Evolutionary conservation across 2,329 filamentous ascomycete genomes (phyloP).

Genomic region (Paracoccidioides brasiliensis): DNA sequence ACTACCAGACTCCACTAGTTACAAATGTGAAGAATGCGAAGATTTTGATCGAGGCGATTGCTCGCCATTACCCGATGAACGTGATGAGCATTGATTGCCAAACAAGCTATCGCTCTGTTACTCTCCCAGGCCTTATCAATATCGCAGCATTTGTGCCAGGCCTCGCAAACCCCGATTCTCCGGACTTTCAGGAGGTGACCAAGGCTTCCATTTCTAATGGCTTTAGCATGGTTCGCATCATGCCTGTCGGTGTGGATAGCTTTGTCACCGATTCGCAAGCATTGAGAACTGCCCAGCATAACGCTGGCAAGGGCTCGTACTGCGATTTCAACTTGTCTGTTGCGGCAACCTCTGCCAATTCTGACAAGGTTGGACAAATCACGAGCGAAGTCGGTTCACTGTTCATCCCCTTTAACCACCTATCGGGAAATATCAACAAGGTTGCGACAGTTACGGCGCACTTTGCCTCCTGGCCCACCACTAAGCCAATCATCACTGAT

Average conservation of each 20-base stretch:
- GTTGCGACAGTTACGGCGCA: conserved; percentile 66
- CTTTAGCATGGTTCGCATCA: conserved; percentile 68
- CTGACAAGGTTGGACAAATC: conserved; percentile 60
- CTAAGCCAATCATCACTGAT: conserved; percentile 71
- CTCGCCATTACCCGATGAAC: conserved; percentile 73
- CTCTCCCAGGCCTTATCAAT: conserved; percentile 64
- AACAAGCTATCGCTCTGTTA: conserved; percentile 67
- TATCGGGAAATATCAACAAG: conserved; percentile 73
- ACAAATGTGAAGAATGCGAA: conserved; percentile 99
- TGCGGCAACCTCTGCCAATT: conserved; percentile 58
- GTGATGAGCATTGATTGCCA: conserved; percentile 80
- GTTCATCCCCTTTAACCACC: conserved; percentile 70
- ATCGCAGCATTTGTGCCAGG: conserved; percentile 69
- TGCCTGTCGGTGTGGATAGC: conserved; percentile 60
- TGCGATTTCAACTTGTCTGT: conserved; percentile 75
- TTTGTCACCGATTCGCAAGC: conserved; percentile 60
- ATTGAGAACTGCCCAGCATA: conserved; percentile 59
- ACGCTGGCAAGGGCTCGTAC: conserved; percentile 52
- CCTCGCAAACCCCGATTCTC: conserved; percentile 49
- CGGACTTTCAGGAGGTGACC: conserved; percentile 56
- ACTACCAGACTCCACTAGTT: conserved; percentile 91
- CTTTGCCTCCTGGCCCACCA: conserved; percentile 63
- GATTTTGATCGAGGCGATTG: conserved; percentile 86
- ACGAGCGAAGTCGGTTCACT: conserved; percentile 63
- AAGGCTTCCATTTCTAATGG: conserved; percentile 61